A percentile compares a stretch with the other conserved stretches of the same genome.
phyloP scores from a whole-genome alignment of 2,329 filamentous ascomycete species.

The Phaeosphaeria sp. region DNA sequence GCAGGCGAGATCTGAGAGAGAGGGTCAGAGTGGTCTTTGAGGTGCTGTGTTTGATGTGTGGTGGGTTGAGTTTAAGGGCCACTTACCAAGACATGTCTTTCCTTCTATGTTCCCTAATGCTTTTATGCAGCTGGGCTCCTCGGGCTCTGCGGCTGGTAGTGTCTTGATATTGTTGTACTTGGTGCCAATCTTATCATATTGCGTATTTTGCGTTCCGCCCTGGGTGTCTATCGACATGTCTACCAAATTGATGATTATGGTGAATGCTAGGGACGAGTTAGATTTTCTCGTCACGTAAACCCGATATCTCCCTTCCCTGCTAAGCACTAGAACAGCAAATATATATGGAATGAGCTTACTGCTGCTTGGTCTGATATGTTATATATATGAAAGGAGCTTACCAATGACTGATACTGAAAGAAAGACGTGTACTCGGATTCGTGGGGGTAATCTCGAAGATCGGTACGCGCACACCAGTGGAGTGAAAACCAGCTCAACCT shows the following conservation, averaged over 20 bases:
- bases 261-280: neutral
- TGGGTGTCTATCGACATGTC: neutral
- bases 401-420: neutral
- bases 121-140: constrained; percentile 25
- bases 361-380: no score
- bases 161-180: constrained; percentile 34
- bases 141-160: constrained; percentile 28
- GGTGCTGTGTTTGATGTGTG: neutral
- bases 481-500: neutral
- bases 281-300: neutral
- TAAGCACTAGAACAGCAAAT: no score
- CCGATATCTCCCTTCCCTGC: neutral
- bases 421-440: neutral
- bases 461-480: neutral
- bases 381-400: no score
- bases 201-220: constrained; percentile 29
- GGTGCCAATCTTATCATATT: constrained; percentile 39
- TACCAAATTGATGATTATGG: neutral
- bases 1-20: constrained; percentile 36
- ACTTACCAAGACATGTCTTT: constrained; percentile 35
- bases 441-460: neutral
- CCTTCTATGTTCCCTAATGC: constrained; percentile 31
- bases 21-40: neutral
- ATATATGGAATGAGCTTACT: no score
- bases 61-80: neutral